Conservation (phyloP, 2,329 filamentous ascomycete species). For the Fusarium stilboides region DNA sequence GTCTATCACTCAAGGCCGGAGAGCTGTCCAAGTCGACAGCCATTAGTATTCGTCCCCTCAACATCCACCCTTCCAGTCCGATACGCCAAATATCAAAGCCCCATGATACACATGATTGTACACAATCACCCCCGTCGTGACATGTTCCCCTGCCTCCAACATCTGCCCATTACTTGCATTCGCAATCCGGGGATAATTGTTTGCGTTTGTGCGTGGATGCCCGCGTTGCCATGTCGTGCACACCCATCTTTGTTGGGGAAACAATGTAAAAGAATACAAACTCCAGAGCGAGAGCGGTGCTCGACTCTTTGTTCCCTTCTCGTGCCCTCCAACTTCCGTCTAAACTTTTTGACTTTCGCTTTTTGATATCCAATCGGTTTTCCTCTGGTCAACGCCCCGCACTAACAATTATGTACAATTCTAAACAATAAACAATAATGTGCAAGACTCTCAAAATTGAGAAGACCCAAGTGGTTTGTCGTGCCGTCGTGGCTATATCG, state of each 20-base stretch:
- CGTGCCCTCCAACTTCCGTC: conserved; percentile 35
- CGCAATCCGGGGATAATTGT: conserved; percentile 35
- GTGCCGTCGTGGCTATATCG: conserved; percentile 47
- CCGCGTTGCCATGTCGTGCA: conserved; percentile 27
- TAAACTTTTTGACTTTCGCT: conserved; percentile 47
- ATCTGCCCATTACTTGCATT: conserved; percentile 33
- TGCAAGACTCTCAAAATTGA: conserved; percentile 24
- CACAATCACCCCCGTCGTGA: conserved; percentile 37
- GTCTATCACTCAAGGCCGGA: conserved; percentile 36
- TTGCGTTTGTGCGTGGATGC: conserved; percentile 33
- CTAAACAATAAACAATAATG: conserved; percentile 48
- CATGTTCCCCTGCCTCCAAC: conserved; percentile 36
- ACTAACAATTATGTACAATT: conserved; percentile 46
- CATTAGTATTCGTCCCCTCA: conserved; percentile 38
- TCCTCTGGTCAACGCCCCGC: conserved; percentile 44
- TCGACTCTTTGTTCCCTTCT: conserved; percentile 37
- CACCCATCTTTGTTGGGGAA: conserved; percentile 25
- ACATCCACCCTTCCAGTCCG: conserved; percentile 31
- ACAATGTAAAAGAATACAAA: conserved; percentile 39
- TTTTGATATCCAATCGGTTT: conserved; percentile 38
- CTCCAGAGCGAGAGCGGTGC: conserved; percentile 39
- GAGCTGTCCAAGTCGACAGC: conserved; percentile 44
- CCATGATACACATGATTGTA: conserved; percentile 44
- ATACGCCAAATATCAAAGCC: conserved; percentile 14
- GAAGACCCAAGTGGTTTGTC: conserved; percentile 30